Evolutionary conservation across 2,329 filamentous ascomycete species (phyloP), one percentile per base, ranked within the genome.

Genomic region (Clonostachys byssicola): DNA sequence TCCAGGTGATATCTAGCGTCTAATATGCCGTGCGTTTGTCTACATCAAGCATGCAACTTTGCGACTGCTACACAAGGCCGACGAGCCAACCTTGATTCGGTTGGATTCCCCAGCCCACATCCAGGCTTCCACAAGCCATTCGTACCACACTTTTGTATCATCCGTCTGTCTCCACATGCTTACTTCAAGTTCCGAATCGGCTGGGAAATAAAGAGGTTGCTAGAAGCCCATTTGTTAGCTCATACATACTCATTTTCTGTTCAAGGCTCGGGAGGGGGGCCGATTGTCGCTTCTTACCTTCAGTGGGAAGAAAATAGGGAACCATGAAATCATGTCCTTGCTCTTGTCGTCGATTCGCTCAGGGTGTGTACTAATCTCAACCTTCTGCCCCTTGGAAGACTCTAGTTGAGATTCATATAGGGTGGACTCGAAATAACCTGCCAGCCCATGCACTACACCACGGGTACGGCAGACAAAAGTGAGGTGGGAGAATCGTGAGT

Each of bases 251-350:
- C 23, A 41, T 43, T 33, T 8, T n/a, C 16, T 13, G 8, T 30
- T 10, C 23, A 30, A 30, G 23, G n/a, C 41, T 46, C 43, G 44
- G 34, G n/a, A 44, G 10, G 6, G 42, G 13, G 33, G 14, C 23
- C 18, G 13, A 14, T 42, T 34, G n/a, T 43, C 18, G 13, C 42
- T 17, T 63, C 80, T 60, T 73, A 92, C 91, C 83, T 94, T 95
- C 13, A 99, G 71, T 0, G 95, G 94, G 62, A 99, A 99, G 71
- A 92, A 96, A 33, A 99, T 97, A 2, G 94, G 94, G 64, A 99
- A 99, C 94, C 94, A 99, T 47, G 89, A 95, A 53, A 96, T 95
- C 95, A 99, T 99, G 58, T 95, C 92, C 61, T 87, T 88, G 74
- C 91, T 96, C 80, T 97, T 97, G 48, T 74, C 73, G 47, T 94